A percentile compares a stretch with the other conserved stretches of the same genome.
Conservation (phyloP, 31 red algal species). For the Odonthalia washingtoniensis region DNA sequence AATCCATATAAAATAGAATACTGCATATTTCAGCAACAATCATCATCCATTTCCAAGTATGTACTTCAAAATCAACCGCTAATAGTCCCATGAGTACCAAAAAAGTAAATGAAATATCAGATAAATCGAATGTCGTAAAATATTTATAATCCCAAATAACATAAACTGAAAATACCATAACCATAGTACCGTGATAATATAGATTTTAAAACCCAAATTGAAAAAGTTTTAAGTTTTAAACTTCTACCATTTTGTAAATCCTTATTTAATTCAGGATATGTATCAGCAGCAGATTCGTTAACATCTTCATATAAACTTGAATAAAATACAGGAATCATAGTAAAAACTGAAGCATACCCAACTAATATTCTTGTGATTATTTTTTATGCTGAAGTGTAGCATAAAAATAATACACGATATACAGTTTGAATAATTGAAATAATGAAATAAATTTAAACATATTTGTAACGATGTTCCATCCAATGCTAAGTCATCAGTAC, state of each 20-base stretch:
- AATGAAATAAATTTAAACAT: constrained; percentile 84
- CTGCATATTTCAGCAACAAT: constrained; percentile 83
- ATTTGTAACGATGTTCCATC: constrained; percentile 88
- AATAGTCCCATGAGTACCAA: constrained; percentile 88
- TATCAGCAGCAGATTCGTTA: constrained; percentile 76
- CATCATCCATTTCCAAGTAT: constrained; percentile 91
- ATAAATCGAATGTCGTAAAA: constrained; percentile 85
- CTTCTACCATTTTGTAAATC: constrained; percentile 94
- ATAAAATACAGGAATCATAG: constrained; percentile 95
- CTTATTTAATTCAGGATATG: constrained; percentile 94
- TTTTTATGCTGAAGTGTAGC: constrained; percentile 88
- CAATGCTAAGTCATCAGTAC: constrained; percentile 80
- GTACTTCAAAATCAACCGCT: constrained; percentile 94
- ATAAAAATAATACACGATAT: constrained; percentile 93
- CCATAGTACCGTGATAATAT: constrained; percentile 96
- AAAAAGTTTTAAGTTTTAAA: constrained; percentile 90
- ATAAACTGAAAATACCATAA: constrained; percentile 97
- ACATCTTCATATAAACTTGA: constrained; percentile 94
- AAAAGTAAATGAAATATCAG: constrained; percentile 91
- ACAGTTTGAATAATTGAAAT: constrained; percentile 96
- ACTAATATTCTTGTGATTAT: constrained; percentile 91
- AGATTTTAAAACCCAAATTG: constrained; percentile 94
- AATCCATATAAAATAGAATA: constrained; percentile 67
- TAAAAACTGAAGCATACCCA: constrained; percentile 95
- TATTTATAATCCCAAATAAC: constrained; percentile 95